phyloP scores from a whole-genome alignment of 2,329 filamentous ascomycete species.

The Trichoderma sp. region DNA sequence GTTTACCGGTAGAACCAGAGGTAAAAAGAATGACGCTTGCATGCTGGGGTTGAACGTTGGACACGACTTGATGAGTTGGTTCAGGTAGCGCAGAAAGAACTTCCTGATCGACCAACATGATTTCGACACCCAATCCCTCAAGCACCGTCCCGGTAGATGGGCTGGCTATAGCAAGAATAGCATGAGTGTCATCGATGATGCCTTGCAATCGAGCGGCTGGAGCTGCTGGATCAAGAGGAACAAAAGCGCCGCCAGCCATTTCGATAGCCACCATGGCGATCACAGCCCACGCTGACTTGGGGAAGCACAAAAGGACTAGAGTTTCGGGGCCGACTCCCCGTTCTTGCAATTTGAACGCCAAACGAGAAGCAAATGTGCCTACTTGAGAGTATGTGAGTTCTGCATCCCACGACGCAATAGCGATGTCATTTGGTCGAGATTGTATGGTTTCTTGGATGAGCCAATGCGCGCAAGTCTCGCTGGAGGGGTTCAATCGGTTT shows the following conservation, averaged over 20 bases:
- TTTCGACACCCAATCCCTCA: background rate
- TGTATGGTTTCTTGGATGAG: background rate
- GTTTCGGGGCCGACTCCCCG: constrained; percentile 13
- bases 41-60: background rate
- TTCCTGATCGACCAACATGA: background rate
- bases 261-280: constrained; percentile 24
- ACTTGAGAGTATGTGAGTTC: constrained; percentile 18
- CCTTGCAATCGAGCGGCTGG: background rate
- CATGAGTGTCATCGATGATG: background rate
- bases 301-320: constrained; percentile 24
- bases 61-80: background rate
- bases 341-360: background rate
- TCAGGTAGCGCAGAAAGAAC: background rate
- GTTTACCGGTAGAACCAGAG: constrained; percentile 12
- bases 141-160: background rate
- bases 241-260: constrained; percentile 25
- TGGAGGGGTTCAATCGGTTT: background rate
- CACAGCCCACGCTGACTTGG: constrained; percentile 24
- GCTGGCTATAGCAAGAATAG: background rate
- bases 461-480: background rate
- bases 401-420: constrained; percentile 12
- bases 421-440: background rate
- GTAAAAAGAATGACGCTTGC: constrained; percentile 20
- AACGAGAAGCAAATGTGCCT: background rate
- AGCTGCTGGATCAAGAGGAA: constrained; percentile 23